Percentiles rank a stretch among this genome's conserved stretches.
phyloP scores from a whole-genome alignment of 495 filamentous ascomycete genomes.

The Annulohypoxylon bovei region DNA sequence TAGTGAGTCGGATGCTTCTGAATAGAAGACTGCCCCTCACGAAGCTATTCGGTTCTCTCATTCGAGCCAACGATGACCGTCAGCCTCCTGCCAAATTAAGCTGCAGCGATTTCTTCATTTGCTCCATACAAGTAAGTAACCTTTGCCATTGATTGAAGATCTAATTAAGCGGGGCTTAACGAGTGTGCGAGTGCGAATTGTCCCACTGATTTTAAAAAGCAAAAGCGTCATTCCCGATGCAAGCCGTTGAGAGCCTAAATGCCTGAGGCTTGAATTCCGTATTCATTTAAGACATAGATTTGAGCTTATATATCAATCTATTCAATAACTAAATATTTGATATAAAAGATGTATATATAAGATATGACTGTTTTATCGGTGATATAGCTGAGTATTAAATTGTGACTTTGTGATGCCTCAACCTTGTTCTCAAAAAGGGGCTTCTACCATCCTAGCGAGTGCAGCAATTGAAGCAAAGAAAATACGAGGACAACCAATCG shows the following conservation, averaged over 20 bases:
- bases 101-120: slow-evolving; percentile 1
- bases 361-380: neutral
- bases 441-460: neutral
- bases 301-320: slow-evolving; percentile 4
- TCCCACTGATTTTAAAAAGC: slow-evolving; percentile 1
- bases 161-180: slow-evolving; percentile 10
- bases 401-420: neutral
- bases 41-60: slow-evolving; percentile 39
- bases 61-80: slow-evolving; percentile 19
- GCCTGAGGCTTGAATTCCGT: neutral
- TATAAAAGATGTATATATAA: neutral
- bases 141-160: neutral
- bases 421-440: neutral
- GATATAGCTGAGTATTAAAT: neutral
- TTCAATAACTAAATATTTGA: neutral
- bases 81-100: slow-evolving; percentile 41
- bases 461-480: slow-evolving; percentile 32
- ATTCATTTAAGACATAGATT: neutral
- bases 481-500: slow-evolving; percentile 19
- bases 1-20: slow-evolving; percentile 37
- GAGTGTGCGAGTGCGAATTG: too few species aligned
- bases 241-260: slow-evolving; percentile 24
- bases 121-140: too few species aligned
- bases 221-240: slow-evolving; percentile 11
- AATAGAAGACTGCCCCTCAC: slow-evolving; percentile 41